These are phyloP conservation scores for Trypanosoma avium DNA, from an alignment of 208 protist genomes.

Conservation along the genomic window DNA sequence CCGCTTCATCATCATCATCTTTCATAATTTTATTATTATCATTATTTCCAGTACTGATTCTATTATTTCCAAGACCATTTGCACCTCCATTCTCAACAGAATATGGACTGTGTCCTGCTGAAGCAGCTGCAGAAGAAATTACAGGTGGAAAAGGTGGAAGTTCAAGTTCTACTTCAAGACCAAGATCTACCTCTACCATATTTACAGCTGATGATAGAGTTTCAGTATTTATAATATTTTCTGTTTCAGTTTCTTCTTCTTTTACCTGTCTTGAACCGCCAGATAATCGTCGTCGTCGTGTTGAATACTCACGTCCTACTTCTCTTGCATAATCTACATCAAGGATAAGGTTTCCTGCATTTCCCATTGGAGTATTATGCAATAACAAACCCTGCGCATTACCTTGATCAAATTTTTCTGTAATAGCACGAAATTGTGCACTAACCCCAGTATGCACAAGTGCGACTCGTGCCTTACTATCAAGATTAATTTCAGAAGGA, in stretches of 20 bases:
- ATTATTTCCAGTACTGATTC: constrained; percentile 10
- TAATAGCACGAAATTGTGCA: constrained; percentile 89
- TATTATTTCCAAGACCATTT: background rate
- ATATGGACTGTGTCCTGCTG: background rate
- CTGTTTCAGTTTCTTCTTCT: background rate
- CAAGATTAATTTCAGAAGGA: constrained; percentile 83
- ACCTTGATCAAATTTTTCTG: constrained; percentile 89
- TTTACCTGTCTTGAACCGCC: background rate
- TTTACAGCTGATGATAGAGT: background rate
- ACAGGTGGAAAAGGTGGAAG: constrained; percentile 8
- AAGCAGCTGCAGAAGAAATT: background rate
- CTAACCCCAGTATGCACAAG: constrained; percentile 76
- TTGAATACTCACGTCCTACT: constrained; percentile 24
- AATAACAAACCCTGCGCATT: constrained; percentile 85
- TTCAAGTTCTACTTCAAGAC: background rate
- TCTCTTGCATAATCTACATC: constrained; percentile 78
- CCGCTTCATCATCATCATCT: constrained; percentile 8
- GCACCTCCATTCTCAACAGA: background rate
- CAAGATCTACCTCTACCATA: constrained; percentile 10
- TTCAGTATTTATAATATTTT: background rate
- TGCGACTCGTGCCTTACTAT: constrained; percentile 61
- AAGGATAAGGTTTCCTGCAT: constrained; percentile 81
- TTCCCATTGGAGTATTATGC: constrained; percentile 82
- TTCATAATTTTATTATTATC: background rate
- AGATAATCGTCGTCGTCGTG: constrained; percentile 7